Evolutionary conservation across 2,329 filamentous ascomycete genomes (phyloP), one percentile per base, ranked within the genome.

Genomic region (Knoxdaviesia proteae): DNA sequence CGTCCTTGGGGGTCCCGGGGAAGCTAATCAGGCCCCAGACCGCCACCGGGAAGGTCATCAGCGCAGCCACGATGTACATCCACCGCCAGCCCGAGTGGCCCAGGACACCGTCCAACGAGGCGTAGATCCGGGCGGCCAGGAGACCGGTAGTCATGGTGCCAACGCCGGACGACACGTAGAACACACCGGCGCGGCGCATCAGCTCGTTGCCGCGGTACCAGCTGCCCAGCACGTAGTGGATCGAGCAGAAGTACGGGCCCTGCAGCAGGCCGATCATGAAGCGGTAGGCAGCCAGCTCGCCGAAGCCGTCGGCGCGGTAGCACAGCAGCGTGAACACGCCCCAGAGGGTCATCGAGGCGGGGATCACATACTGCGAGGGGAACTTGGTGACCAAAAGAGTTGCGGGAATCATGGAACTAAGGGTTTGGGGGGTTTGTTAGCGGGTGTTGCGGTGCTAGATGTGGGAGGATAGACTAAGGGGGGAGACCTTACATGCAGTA

Each of bases 251-350:
- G 40, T 61, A 60, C 0, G 59, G 55, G 2, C 58, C 56, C 52
- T 73, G 68, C 44, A 73, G 71, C 51, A 62, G 62, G 0, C 67
- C 67, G 3, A 73, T 64, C 1, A 72, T 46, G 44, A 74, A 74
- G 3, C 69, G 59, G 50, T 70, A 70, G 0, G 64, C 64, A 39
- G 62, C 63, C 6, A 72, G 45, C 42, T 74, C 69, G 0, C 61
- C 59, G 47, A 62, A 71, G 2, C 60, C 57, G 3, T 59, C 55
- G 1, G 62, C 63, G 5, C 68, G 63, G 43, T 65, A 72, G 45
- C 73, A 68, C 3, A 73, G 54, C 6, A 76, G 57, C 0, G 70
- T 75, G 46, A 74, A 69, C 10, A 73, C 52, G 0, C 68, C 69
- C 71, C 71, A 75, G 2, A 57, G 52, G 1, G 73, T 47, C 45